Evolutionary conservation across 768 basidiomycete genomes (phyloP), one percentile per base, ranked within the genome.

Genomic region (Postia placenta): DNA sequence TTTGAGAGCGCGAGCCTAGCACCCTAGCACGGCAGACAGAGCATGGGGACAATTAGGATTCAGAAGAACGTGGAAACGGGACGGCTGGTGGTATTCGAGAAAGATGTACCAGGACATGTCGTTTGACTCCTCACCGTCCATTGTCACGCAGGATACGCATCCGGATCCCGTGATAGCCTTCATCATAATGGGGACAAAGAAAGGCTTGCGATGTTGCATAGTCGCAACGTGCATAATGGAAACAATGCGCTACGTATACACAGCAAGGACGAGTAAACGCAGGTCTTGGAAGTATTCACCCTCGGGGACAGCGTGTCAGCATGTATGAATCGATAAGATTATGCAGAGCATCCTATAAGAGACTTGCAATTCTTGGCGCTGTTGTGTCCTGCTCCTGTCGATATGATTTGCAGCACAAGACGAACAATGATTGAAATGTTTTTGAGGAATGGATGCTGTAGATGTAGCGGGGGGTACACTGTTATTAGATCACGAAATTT

Each of bases 371-470:
- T 4, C 73, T 75, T 0, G 90, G 90, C 0, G 88, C 80, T 6
- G 74, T 71, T 33, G 70, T 71, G 64, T 86, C 42, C 70, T 76
- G 19, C 74, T 74, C 5, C 75, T 71, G 54, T 83, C 81, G 22
- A 92, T 85, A 57, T 92, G 92, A 0, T 89, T 89, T 1, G 82
- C 70, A 14, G 83, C 83, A 30, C 72, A 14, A 91, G 69, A 0
- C 87, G 85, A 19, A 88, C 75, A 45, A 91, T 85, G 55, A 89
- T 81, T 24, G 81, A 83, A 47, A 80, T 75, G 57, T 90, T 91
- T 67, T 86, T 85, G 60, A 93, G 65, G 71, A 93, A 92, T 0
- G 89, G 91, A n/a, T n/a, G n/a, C n/a, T n/a, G n/a, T n/a, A n/a
- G n/a, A n/a, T n/a, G n/a, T n/a, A n/a, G n/a, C n/a, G n/a, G n/a